Percentiles rank a stretch among this genome's conserved stretches.
phyloP scores from a whole-genome alignment of 2,329 filamentous ascomycete genomes.

The Periconia macrospinosa region DNA sequence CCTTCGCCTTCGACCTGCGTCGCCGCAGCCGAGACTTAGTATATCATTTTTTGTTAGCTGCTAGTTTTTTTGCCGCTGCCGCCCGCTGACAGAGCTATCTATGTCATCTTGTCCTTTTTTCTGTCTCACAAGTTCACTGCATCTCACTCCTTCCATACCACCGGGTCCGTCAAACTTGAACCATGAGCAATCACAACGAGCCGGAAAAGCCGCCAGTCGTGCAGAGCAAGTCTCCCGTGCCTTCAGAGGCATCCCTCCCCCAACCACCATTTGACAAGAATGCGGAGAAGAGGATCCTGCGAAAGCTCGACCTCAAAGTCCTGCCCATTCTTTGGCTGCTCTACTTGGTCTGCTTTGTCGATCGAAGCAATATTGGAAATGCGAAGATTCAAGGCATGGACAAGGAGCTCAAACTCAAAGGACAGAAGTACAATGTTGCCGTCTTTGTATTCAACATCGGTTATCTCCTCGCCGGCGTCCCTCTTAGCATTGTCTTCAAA shows the following conservation, averaged over 20 bases:
- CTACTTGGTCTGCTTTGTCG: slow-evolving; percentile 37
- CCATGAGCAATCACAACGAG: background rate
- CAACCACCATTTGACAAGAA: slow-evolving; percentile 14
- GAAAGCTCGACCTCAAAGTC: slow-evolving; percentile 34
- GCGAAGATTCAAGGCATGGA: slow-evolving; percentile 42
- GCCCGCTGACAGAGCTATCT: too few species aligned
- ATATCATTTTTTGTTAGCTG: too few species aligned
- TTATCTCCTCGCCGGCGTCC: slow-evolving; percentile 40
- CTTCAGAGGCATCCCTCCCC: background rate
- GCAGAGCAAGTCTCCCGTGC: background rate
- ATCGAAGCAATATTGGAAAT: slow-evolving; percentile 36
- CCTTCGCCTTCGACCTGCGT: too few species aligned
- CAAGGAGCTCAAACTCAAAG: slow-evolving; percentile 36
- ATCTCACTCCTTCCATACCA: background rate
- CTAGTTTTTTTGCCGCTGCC: too few species aligned
- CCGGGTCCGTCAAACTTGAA: background rate
- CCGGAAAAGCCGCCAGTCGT: background rate
- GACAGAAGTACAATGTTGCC: slow-evolving; percentile 42
- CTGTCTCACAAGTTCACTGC: background rate
- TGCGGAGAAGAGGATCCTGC: slow-evolving; percentile 27
- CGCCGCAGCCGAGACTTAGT: too few species aligned
- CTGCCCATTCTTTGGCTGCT: slow-evolving; percentile 37
- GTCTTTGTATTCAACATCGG: slow-evolving; percentile 44
- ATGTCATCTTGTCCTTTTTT: background rate
- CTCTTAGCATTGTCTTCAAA: slow-evolving; percentile 38